phyloP scores from a whole-genome alignment of 768 basidiomycete species.

The Xerocomellus intermedius region DNA sequence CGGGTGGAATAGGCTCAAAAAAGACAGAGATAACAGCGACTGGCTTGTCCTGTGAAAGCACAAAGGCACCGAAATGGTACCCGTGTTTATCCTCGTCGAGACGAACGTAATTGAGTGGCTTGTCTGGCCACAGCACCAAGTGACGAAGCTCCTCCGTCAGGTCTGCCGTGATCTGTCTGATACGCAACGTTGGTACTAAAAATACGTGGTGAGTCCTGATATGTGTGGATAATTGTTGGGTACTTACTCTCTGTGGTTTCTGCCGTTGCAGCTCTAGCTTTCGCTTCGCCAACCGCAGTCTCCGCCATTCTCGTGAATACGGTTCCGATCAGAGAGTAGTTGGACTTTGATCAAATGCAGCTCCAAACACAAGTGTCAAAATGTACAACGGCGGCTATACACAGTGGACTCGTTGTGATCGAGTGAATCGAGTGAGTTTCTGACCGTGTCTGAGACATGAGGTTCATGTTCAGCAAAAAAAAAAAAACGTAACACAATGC shows the following conservation, averaged over 20 bases:
- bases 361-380: not conserved
- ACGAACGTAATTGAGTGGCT: constrained; percentile 45
- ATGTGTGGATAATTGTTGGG: not conserved
- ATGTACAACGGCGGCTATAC: not conserved
- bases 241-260: constrained; percentile 14
- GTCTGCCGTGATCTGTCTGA: constrained; percentile 37
- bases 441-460: not conserved
- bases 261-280: not conserved
- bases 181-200: constrained; percentile 13
- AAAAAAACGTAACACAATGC: not conserved
- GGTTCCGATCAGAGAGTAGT: not conserved
- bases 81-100: constrained; percentile 53
- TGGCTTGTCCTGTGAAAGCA: constrained; percentile 35
- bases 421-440: not conserved
- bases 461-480: not conserved
- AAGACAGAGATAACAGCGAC: constrained; percentile 60
- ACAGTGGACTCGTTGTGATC: not conserved
- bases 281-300: constrained; percentile 6
- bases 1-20: constrained; percentile 37
- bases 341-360: not conserved
- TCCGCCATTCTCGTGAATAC: constrained; percentile 1
- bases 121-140: constrained; percentile 56
- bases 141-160: constrained; percentile 53
- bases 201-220: not conserved
- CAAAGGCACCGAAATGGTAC: constrained; percentile 56